Percentiles rank a stretch among this genome's conserved stretches.
These are phyloP conservation scores for Alternaria triticimaculans DNA, from an alignment of 2,329 filamentous ascomycete genomes.

Conservation along the genomic window DNA sequence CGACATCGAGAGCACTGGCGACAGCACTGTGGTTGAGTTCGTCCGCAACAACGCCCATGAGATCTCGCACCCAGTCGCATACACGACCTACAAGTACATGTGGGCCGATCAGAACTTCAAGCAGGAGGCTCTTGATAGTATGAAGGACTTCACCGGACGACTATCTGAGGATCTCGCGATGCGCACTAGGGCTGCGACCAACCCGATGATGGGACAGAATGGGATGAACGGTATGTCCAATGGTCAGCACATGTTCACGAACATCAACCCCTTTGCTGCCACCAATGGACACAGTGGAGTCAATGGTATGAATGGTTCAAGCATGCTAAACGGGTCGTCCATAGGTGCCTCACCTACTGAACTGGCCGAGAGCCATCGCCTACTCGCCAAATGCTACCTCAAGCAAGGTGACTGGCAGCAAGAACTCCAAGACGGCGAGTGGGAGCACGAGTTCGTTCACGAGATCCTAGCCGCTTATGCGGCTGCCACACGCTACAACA, in stretches of 20 bases:
- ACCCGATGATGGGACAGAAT: slow-evolving; percentile 44
- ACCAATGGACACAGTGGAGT: slow-evolving; percentile 60
- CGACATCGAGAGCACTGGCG: slow-evolving; percentile 45
- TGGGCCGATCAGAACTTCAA: slow-evolving; percentile 72
- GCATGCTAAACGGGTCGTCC: slow-evolving; percentile 34
- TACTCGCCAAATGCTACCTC: slow-evolving; percentile 94
- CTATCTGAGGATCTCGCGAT: slow-evolving; percentile 65
- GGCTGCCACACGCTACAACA: slow-evolving; percentile 91
- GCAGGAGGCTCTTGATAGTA: slow-evolving; percentile 58
- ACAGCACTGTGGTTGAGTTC: slow-evolving; percentile 42
- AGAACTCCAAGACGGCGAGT: slow-evolving; percentile 81
- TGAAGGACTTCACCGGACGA: slow-evolving; percentile 67
- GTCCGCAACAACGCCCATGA: slow-evolving; percentile 49
- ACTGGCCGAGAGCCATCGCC: slow-evolving; percentile 65
- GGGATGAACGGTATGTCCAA: slow-evolving; percentile 54
- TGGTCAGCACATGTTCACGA: slow-evolving; percentile 45
- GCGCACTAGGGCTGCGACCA: slow-evolving; percentile 42
- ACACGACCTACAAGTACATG: slow-evolving; percentile 96
- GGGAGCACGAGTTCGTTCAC: slow-evolving; percentile 83
- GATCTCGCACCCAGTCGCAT: slow-evolving; percentile 80
- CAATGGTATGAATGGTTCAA: slow-evolving; percentile 49
- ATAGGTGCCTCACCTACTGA: slow-evolving; percentile 39
- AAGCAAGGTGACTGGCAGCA: slow-evolving; percentile 97
- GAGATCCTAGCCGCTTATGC: slow-evolving; percentile 92
- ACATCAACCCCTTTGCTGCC: slow-evolving; percentile 47